These are phyloP conservation scores for Kodamaea anthophila DNA, from an alignment of 1,139 yeast species.

Conservation along the genomic window DNA sequence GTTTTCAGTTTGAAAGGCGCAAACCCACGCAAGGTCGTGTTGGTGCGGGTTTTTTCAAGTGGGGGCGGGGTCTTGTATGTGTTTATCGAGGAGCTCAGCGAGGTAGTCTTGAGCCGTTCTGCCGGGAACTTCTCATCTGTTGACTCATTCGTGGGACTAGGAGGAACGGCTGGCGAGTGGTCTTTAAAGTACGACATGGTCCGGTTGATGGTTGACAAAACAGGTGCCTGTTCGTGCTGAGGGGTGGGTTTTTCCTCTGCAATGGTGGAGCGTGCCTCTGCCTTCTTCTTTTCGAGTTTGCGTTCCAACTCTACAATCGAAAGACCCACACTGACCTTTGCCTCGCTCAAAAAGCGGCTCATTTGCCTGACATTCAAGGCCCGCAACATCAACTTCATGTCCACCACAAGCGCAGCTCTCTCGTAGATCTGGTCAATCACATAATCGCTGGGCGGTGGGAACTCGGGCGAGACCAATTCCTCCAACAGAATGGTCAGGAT, in stretches of 20 bases:
- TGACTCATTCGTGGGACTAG: constrained; percentile 5
- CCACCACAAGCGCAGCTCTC: constrained; percentile 53
- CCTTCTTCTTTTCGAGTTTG: constrained; percentile 12
- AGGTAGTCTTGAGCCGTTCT: constrained; percentile 2
- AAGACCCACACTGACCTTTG: constrained; percentile 24
- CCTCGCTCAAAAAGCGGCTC: constrained; percentile 37
- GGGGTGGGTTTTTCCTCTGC: constrained; percentile 1
- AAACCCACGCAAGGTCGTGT: constrained; percentile 22
- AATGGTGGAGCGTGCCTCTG: neutral
- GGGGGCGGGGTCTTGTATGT: constrained; percentile 1
- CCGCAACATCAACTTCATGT: constrained; percentile 57
- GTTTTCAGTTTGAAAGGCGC: constrained; percentile 26
- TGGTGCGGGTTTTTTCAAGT: constrained; percentile 20
- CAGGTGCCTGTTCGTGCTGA: neutral
- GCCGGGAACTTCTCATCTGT: constrained; percentile 2
- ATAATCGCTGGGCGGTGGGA: constrained; percentile 48
- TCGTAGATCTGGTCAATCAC: constrained; percentile 56
- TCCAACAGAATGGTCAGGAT: constrained; percentile 36
- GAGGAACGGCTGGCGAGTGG: constrained; percentile 2
- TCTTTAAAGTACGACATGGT: constrained; percentile 4
- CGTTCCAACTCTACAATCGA: constrained; percentile 16
- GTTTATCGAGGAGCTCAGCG: constrained; percentile 4
- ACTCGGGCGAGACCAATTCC: constrained; percentile 45
- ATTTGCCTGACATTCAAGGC: constrained; percentile 57
- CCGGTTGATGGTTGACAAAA: neutral